Base-by-base conservation (phyloP, 2,329 filamentous ascomycete genomes). In the Alternaria conjuncta region DNA sequence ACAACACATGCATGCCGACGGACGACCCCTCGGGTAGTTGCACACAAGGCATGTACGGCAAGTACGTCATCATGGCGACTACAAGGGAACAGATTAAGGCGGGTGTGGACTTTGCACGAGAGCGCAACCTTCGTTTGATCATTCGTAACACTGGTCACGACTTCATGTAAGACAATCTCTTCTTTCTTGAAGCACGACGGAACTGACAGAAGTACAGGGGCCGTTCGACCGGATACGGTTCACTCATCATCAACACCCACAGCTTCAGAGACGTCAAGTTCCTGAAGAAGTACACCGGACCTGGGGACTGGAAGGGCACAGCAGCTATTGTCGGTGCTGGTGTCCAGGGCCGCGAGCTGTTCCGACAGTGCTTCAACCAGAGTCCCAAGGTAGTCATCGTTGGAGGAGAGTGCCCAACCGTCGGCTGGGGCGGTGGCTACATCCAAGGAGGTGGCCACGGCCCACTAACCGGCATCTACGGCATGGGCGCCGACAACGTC, bases 391-490 rank as follows among this genome's bases (percentile, higher is more conserved):
- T 74, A 12, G 74, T 77, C 23, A 73, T 80, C 26, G 77, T 80
- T 28, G 78, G 78, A 50, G 78, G 78, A 64, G 77, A 79, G 44
- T 80, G 78, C 54, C 77, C 77, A 8, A 79, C 78, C 56, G 79
- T 82, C 21, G 79, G 78, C 23, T 78, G 79, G 64, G 79, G 70
- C 10, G 82, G 81, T n/a, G 82, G 82, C 1, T 83, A 82, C 61
- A 76, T 80, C 23, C 79, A 81, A 59, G 80, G 81, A 43, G 83
- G 81, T 53, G 83, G 82, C 8, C 80, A 84, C 59, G 82, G 81
- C 3, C 80, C 81, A 0, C 60, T 84, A 25, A 70, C 76, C 5
- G 69, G 70, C 13, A 75, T 76, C 11, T 78, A 80, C 28, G 81
- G 80, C 1, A 75, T 81, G 71, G 78, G 75, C 30, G 73, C 76